Conservation (phyloP, 495 filamentous ascomycete genomes). For the Penicillium simplicissimum region DNA sequence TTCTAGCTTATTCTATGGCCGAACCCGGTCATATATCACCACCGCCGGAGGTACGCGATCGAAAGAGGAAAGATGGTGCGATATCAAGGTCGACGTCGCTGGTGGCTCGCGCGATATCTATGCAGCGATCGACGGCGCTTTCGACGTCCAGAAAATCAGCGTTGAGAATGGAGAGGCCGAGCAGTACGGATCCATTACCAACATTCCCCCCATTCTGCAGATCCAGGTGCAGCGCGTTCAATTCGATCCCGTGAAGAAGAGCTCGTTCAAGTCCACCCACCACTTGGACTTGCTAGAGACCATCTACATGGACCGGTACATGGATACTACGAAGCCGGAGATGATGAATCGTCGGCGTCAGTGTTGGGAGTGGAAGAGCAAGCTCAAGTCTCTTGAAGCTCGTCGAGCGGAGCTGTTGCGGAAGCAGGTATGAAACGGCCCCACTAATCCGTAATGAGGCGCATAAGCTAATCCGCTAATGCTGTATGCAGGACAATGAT, state of each 20-base stretch:
- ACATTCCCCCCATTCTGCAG: conserved; percentile 80
- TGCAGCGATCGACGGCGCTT: conserved; percentile 78
- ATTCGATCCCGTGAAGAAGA: conserved; percentile 60
- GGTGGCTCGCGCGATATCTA: conserved; percentile 68
- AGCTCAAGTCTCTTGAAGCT: conserved; percentile 56
- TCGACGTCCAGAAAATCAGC: conserved; percentile 72
- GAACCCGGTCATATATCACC: conserved; percentile 54
- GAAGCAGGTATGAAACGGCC: conserved; percentile 39
- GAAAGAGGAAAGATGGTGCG: conserved; percentile 60
- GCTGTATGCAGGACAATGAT: conserved; percentile 33
- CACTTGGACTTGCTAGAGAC: conserved; percentile 72
- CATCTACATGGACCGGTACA: conserved; percentile 87
- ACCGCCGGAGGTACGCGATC: conserved; percentile 44
- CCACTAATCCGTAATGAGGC: background rate
- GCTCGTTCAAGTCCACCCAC: conserved; percentile 73
- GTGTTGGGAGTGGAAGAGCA: conserved; percentile 72
- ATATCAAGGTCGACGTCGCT: conserved; percentile 65
- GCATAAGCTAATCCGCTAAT: conserved; percentile 29
- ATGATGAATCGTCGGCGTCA: conserved; percentile 63
- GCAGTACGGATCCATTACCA: conserved; percentile 74
- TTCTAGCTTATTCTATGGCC: conserved; percentile 58
- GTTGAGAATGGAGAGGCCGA: conserved; percentile 62
- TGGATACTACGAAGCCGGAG: conserved; percentile 62
- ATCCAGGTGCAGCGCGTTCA: conserved; percentile 83
- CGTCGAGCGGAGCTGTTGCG: conserved; percentile 48